phyloP scores from a whole-genome alignment of 148 eudicot species.

The Nepenthes mirabilis region DNA sequence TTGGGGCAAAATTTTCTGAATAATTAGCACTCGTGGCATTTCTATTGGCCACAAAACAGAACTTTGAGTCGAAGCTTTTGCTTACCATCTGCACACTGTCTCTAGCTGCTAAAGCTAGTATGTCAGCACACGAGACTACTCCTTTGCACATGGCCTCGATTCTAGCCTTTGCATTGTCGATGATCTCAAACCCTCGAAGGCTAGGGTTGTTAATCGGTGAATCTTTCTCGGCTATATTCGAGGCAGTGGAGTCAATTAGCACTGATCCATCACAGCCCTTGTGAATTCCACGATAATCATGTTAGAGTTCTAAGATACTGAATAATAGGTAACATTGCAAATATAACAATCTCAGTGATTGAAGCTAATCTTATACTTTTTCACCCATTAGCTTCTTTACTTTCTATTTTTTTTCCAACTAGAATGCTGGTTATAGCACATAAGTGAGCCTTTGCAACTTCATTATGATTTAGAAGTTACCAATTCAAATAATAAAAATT shows the following conservation, averaged over 20 bases:
- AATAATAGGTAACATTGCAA: too few species aligned
- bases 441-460: neutral
- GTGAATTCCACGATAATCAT: neutral
- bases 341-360: too few species aligned
- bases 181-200: neutral
- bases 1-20: too few species aligned
- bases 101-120: neutral
- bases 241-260: too few species aligned
- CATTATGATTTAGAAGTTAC: too few species aligned
- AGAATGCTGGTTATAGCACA: neutral
- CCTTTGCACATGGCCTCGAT: neutral
- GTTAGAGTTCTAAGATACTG: too few species aligned
- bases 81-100: neutral
- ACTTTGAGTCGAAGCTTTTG: neutral
- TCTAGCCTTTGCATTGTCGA: neutral
- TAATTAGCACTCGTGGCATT: too few species aligned
- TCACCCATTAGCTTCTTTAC: neutral
- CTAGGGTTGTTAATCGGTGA: neutral
- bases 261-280: constrained; percentile 11
- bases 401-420: too few species aligned
- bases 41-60: too few species aligned
- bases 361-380: neutral
- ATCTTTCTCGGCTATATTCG: neutral
- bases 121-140: neutral
- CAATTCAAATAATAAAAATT: too few species aligned